Evolutionary conservation across 257 asterid genomes (phyloP), one percentile per base, ranked within the genome.

Genomic region (Lycium barbarum): DNA sequence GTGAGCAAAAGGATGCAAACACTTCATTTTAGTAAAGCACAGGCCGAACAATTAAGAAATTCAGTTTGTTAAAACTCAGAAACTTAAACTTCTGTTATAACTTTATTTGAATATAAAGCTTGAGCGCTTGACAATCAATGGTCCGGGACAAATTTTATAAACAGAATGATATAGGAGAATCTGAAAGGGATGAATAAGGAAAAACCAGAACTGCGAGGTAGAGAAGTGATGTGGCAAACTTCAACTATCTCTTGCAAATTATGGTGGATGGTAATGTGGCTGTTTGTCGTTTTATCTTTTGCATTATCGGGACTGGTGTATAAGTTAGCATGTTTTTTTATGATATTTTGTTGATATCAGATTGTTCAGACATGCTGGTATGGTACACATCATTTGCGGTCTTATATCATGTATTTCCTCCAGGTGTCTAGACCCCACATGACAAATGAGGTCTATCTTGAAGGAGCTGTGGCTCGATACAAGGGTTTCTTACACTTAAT

Each of bases 401-500:
- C 65, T 78, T 65, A 47, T 65, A 3, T 62, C 79, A 63, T 51
- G 38, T 67, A 22, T 40, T 68, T 83, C 79, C 58, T 88, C 58
- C 85, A 96, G 99, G 97, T 96, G 7, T 92, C 93, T 13, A 89
- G 93, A 78, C 88, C 92, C 47, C 90, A 95, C 85, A 89, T 94
- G 96, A 84, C 84, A 83, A 90, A 89, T 57, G 85, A 83, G 67
- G 88, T 89, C 84, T 97, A 91, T 86, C 93, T 97, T 68, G 90
- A 91, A 90, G 98, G 94, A 85, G 91, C 98, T 70, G 98, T 93
- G 58, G 97, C 98, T 58, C 92, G 99, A 88, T 97, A 97, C 94
- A 97, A 91, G 91, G 99, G 96, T 35, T 97, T 97, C 89, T 89
- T 97, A 92, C 94, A 97, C 88, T 86, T 95, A 67, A 97, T 97